Evolutionary conservation across 495 filamentous ascomycete species (phyloP).

Genomic region (Penicillium atrosanguineum): DNA sequence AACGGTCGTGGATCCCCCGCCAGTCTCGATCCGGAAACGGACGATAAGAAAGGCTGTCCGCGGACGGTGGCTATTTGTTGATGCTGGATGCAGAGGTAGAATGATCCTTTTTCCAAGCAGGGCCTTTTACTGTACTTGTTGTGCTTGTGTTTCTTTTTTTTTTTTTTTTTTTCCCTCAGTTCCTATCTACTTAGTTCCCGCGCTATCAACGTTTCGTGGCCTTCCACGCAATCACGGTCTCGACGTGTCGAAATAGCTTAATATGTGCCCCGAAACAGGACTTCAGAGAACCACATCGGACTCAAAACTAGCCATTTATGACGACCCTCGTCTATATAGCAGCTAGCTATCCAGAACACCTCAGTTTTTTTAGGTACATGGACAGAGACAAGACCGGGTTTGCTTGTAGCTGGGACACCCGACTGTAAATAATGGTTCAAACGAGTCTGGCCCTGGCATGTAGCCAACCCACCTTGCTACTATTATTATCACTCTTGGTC

Average conservation of each 20-base stretch:
- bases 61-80: background rate
- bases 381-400: too few relatives aligned
- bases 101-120: too few relatives aligned
- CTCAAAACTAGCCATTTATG: too few relatives aligned
- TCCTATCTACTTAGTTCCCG: background rate
- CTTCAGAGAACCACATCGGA: background rate
- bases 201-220: constrained; percentile 14
- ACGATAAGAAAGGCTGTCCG: constrained; percentile 22
- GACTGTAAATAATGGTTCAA: background rate
- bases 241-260: background rate
- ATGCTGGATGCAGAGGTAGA: background rate
- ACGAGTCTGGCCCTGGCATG: background rate
- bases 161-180: background rate
- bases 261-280: background rate
- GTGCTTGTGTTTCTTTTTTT: background rate
- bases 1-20: constrained; percentile 42
- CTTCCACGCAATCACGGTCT: constrained; percentile 21
- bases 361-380: too few relatives aligned
- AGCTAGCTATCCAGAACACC: too few relatives aligned
- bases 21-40: constrained; percentile 43
- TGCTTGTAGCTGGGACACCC: too few relatives aligned
- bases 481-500: background rate
- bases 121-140: background rate
- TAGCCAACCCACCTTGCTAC: background rate
- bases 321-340: too few relatives aligned